Percentiles rank a stretch among this genome's conserved stretches.
phyloP scores from a whole-genome alignment of 106 monocot genomes.

The Acanthochlamys bracteata region DNA sequence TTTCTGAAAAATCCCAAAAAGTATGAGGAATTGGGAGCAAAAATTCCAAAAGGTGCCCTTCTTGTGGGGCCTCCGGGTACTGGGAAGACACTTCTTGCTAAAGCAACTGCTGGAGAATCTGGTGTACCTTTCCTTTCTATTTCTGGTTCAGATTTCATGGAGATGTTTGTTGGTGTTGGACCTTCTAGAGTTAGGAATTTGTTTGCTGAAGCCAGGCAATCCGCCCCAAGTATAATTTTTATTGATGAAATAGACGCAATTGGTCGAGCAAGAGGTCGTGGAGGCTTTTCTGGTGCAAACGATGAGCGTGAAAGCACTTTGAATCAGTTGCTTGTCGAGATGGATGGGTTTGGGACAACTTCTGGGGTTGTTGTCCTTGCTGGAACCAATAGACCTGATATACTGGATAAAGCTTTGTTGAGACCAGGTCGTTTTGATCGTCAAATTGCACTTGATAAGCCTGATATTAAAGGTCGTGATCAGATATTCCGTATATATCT shows the following conservation, averaged over 20 bases:
- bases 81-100: slow-evolving; percentile 95
- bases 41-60: slow-evolving; percentile 97
- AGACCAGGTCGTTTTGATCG: slow-evolving; percentile 46
- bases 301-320: slow-evolving; percentile 42
- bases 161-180: slow-evolving; percentile 99
- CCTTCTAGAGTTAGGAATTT: slow-evolving; percentile 87
- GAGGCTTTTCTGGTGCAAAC: slow-evolving; percentile 16
- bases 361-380: slow-evolving; percentile 35
- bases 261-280: slow-evolving; percentile 33
- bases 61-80: slow-evolving; percentile 99
- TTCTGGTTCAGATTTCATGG: slow-evolving; percentile 98
- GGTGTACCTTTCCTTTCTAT: slow-evolving; percentile 94
- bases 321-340: slow-evolving; percentile 41
- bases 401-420: slow-evolving; percentile 30
- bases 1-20: slow-evolving; percentile 96
- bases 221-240: slow-evolving; percentile 38
- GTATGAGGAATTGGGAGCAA: slow-evolving; percentile 89
- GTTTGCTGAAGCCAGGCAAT: slow-evolving; percentile 84
- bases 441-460: slow-evolving; percentile 25
- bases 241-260: slow-evolving; percentile 48
- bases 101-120: slow-evolving; percentile 98
- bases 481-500: slow-evolving; percentile 34
- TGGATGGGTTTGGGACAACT: slow-evolving; percentile 43
- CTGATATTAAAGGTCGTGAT: slow-evolving; percentile 34
- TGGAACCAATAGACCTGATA: slow-evolving; percentile 37